Evolutionary conservation across 2,329 filamentous ascomycete genomes (phyloP).

Genomic region (Alternaria conjuncta): DNA sequence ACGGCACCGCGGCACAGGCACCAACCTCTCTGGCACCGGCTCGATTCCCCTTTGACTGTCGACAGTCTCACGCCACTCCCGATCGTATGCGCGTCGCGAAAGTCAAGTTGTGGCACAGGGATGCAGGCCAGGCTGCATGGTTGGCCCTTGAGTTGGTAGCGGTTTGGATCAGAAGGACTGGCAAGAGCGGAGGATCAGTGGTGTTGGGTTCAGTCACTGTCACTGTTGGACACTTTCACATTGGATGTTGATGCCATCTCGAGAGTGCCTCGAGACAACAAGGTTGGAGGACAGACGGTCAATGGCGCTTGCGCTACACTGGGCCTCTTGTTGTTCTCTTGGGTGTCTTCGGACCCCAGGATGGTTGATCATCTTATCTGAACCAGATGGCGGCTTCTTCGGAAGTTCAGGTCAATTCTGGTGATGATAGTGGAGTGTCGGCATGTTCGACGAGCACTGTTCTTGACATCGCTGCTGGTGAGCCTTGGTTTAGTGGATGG

Average conservation of each 20-base stretch:
- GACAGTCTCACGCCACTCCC: neutral
- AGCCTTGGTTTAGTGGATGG: neutral
- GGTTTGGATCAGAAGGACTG: conserved; percentile 8
- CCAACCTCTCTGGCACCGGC: neutral
- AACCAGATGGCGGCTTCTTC: neutral
- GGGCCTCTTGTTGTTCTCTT: conserved; percentile 10
- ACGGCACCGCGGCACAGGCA: neutral
- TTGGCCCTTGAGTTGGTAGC: conserved; percentile 3
- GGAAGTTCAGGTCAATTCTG: conserved; percentile 1
- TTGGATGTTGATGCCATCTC: neutral
- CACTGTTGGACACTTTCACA: neutral
- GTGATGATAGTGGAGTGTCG: neutral
- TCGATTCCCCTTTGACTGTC: neutral
- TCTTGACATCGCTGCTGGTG: neutral
- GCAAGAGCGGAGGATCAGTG: neutral
- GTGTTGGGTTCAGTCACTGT: neutral
- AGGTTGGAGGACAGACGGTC: conserved; percentile 18
- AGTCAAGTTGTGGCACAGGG: conserved; percentile 2
- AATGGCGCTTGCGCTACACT: conserved; percentile 10
- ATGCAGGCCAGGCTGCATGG: conserved; percentile 1
- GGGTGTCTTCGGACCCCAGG: neutral
- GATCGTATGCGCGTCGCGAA: neutral
- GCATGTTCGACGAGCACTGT: neutral
- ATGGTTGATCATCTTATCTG: neutral
- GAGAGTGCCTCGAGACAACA: neutral